A percentile compares a stretch with the other conserved stretches of the same genome.
phyloP scores from a whole-genome alignment of 192 early-diverging fungal genomes.

The Chytriomyces sp. region DNA sequence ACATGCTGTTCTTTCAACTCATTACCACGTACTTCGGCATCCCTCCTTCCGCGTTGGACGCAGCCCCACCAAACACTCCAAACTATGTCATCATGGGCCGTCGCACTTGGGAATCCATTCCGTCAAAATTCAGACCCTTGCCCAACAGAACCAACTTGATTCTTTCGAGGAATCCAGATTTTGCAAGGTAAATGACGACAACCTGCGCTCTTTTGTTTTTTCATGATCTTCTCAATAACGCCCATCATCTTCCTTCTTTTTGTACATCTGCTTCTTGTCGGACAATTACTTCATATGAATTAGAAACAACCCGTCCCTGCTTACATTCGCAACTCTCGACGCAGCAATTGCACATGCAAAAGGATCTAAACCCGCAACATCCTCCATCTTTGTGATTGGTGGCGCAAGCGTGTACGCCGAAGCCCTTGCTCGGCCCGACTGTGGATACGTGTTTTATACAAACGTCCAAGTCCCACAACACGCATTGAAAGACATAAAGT shows the following conservation, averaged over 20 bases:
- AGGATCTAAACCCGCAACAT: constrained; percentile 21
- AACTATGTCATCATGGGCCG: constrained; percentile 96
- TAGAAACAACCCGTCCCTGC: neutral
- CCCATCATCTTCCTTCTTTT: neutral
- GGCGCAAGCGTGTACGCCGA: constrained; percentile 77
- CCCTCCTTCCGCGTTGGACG: neutral
- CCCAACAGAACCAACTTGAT: constrained; percentile 81
- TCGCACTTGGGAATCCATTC: constrained; percentile 92
- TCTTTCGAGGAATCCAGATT: constrained; percentile 65
- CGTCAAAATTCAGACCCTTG: constrained; percentile 80
- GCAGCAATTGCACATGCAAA: constrained; percentile 61
- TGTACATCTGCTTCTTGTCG: neutral
- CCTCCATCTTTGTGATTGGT: constrained; percentile 79
- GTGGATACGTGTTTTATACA: constrained; percentile 73
- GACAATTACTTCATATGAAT: neutral
- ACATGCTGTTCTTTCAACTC: constrained; percentile 82
- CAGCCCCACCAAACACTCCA: constrained; percentile 1
- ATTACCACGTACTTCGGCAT: constrained; percentile 60
- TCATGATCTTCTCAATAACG: neutral
- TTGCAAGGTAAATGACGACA: constrained; percentile 12
- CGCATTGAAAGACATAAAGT: neutral
- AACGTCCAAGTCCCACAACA: constrained; percentile 61
- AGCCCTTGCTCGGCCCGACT: constrained; percentile 63
- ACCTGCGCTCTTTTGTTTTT: neutral
- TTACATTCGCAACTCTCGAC: constrained; percentile 55